Evolutionary conservation across 108 stramenopile species (phyloP), one percentile per base, ranked within the genome.

Genomic region (Conticribra weissflogii): DNA sequence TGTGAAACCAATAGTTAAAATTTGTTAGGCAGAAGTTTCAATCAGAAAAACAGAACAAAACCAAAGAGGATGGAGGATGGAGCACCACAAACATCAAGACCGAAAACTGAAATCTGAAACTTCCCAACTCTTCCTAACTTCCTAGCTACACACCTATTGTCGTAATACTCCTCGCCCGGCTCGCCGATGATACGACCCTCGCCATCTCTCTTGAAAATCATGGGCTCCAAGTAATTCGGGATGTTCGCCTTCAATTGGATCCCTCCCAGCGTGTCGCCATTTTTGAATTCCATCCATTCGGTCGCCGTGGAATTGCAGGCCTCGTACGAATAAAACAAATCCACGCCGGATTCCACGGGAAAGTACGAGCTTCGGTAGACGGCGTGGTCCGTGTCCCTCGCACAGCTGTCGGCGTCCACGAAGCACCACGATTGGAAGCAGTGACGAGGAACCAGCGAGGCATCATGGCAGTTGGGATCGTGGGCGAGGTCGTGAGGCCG

Each of bases 381-480:
- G 12, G 9, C 9, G 4, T 57, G 25, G 5, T 22, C 19, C 5
- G 56, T 17, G 4, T 29, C 7, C n/a, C 56, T 7, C 16, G 16
- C 19, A 33, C 56, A 57, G 25, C 12, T 8, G 12, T 29, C 31
- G 3, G 4, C 15, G 56, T 57, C 31, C 56, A 57, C 56, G 22
- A 28, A 57, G 25, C 56, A 57, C 56, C 56, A 57, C 30, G 56
- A 3, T 4, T 27, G 56, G 22, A 32, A 3, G n/a, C 56, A 57
- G n/a, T 57, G 29, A n/a, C 12, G 3, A n/a, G 56, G 56, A 16
- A 57, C 3, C 4, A 9, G 15, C 15, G 56, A 29, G 3, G 23
- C 22, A 27, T 21, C 17, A 57, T 57, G 25, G 25, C 17, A 17
- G 22, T 4, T 17, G 4, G 36, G 36, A 12, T 41, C 36, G 36